These are phyloP conservation scores for Populus nigra DNA, from an alignment of 345 rosid species.

Conservation along the genomic window DNA sequence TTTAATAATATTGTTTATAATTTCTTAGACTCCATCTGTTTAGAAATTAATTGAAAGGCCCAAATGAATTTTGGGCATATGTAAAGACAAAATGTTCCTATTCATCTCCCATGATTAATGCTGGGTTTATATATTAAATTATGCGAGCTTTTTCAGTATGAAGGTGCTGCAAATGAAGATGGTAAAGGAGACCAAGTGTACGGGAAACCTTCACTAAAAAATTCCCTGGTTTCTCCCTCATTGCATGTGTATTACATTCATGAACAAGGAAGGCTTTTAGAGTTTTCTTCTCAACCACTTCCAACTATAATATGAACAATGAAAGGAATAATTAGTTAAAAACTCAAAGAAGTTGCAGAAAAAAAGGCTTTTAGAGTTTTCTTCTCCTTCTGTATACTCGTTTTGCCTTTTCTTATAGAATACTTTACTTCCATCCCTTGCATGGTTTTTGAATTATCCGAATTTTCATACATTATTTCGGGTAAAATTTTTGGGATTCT, in stretches of 20 bases:
- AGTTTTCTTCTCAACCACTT: neutral
- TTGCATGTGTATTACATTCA: neutral
- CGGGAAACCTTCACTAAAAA: slow-evolving; percentile 9
- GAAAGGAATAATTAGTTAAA: too few relatives aligned
- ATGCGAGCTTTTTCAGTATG: neutral
- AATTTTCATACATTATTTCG: too few relatives aligned
- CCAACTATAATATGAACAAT: neutral
- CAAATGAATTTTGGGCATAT: neutral
- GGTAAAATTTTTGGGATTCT: too few relatives aligned
- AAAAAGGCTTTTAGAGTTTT: too few relatives aligned
- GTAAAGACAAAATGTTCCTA: neutral
- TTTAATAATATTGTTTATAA: neutral
- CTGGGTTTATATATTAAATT: neutral
- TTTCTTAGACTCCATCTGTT: too few relatives aligned
- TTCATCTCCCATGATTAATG: neutral
- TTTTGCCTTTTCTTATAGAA: neutral
- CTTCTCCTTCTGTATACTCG: too few relatives aligned
- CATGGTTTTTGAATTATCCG: neutral
- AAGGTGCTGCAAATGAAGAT: slow-evolving; percentile 20
- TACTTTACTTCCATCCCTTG: neutral
- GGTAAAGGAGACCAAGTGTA: slow-evolving; percentile 24
- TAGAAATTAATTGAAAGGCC: neutral
- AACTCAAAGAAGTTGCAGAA: too few relatives aligned
- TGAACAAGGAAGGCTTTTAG: neutral
- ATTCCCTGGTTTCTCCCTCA: slow-evolving; percentile 3